A percentile compares a stretch with the other conserved stretches of the same genome.
Conservation (phyloP, 805 yeast species). For the Lipomyces orientalis region DNA sequence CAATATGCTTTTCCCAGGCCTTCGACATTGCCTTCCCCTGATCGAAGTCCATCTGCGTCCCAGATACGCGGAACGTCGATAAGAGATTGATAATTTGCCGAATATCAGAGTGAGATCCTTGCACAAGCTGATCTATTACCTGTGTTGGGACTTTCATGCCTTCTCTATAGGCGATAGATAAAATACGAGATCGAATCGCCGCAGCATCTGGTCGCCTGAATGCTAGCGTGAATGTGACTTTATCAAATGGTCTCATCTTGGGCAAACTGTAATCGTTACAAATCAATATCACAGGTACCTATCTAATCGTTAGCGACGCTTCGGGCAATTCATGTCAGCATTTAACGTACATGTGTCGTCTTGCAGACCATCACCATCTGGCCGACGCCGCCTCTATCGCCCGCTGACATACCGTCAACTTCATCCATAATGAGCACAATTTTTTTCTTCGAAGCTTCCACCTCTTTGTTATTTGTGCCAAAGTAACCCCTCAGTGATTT, state of each 20-base stretch:
- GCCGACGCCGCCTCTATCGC: slow-evolving; percentile 98
- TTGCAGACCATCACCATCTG: slow-evolving; percentile 86
- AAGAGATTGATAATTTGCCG: slow-evolving; percentile 90
- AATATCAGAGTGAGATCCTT: slow-evolving; percentile 86
- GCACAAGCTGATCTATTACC: slow-evolving; percentile 81
- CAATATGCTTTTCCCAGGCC: slow-evolving; percentile 88
- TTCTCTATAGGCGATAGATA: slow-evolving; percentile 90
- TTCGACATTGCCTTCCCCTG: slow-evolving; percentile 55
- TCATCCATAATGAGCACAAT: slow-evolving; percentile 96
- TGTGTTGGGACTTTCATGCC: slow-evolving; percentile 78
- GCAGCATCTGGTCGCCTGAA: slow-evolving; percentile 88
- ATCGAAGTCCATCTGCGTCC: slow-evolving; percentile 64
- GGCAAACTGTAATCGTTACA: slow-evolving; percentile 93
- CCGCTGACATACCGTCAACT: slow-evolving; percentile 99
- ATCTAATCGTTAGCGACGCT: not conserved
- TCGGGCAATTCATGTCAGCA: not conserved
- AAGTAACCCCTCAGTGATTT: slow-evolving; percentile 84
- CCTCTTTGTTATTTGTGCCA: slow-evolving; percentile 45
- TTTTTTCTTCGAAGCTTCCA: slow-evolving; percentile 50
- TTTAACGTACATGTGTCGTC: slow-evolving; percentile 58
- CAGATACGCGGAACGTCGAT: slow-evolving; percentile 81
- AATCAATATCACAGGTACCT: slow-evolving; percentile 86
- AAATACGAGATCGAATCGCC: slow-evolving; percentile 79
- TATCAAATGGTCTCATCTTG: slow-evolving; percentile 94
- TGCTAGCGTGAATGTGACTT: slow-evolving; percentile 75